Conservation (phyloP, 2,329 filamentous ascomycete species). For the Diatrype stigma region DNA sequence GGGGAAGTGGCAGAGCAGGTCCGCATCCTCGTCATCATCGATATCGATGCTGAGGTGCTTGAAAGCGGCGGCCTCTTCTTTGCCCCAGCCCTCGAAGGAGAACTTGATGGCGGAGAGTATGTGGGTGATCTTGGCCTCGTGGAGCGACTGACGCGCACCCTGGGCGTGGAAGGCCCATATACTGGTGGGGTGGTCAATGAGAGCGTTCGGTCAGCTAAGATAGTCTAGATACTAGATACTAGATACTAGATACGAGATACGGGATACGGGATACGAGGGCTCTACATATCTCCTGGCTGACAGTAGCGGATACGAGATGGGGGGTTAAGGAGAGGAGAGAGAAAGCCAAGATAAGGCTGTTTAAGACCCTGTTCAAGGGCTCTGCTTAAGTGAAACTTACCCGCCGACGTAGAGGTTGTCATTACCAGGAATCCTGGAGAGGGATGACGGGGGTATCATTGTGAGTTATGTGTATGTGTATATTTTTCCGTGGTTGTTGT, state of each 20-base stretch:
- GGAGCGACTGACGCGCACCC: conserved; percentile 64
- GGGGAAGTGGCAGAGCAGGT: conserved; percentile 78
- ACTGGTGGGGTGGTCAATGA: conserved; percentile 50
- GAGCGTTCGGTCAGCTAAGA: no score
- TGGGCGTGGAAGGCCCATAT: conserved; percentile 62
- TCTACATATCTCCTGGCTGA: no score
- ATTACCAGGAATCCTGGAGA: conserved; percentile 65
- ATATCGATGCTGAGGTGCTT: conserved; percentile 77
- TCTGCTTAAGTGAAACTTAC: no score
- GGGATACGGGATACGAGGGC: no score
- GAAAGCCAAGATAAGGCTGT: no score
- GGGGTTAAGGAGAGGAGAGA: no score
- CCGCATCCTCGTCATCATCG: conserved; percentile 86
- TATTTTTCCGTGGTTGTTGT: no score
- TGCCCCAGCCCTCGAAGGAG: conserved; percentile 36
- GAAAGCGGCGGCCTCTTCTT: conserved; percentile 54
- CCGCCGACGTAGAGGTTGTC: conserved; percentile 75
- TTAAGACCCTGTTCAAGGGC: no score
- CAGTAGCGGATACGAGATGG: no score
- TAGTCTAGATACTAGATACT: no score
- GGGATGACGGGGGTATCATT: conserved; percentile 40
- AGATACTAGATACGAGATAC: background rate
- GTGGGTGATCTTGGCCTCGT: conserved; percentile 77
- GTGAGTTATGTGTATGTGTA: no score
- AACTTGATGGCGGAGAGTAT: conserved; percentile 71